Evolutionary conservation across 164 flowering plant species (phyloP), one percentile per base, ranked within the genome.

Genomic region (Berberis thunbergii): DNA sequence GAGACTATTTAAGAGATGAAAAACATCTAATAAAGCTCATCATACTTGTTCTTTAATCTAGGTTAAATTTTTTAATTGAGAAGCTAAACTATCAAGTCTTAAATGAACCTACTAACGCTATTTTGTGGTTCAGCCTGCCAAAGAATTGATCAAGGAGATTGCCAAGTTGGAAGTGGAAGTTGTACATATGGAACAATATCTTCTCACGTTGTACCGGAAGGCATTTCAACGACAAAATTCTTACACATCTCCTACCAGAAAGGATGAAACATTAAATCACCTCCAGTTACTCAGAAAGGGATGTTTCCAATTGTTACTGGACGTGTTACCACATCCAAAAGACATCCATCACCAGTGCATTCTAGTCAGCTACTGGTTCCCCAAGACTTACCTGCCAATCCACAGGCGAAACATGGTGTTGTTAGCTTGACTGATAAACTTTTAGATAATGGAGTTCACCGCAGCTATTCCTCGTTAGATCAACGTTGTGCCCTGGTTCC

Each of bases 141-240:
- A 76, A 68, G 84, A 86, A 63, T 79, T 93, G 64, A 86, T 90
- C 65, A 81, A 77, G 76, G 97, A 93, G 66, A 84, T 88, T 57
- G 82, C 96, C 7, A 70, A 76, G 41, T 63, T 93, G 62, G 98
- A 93, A 70, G n/a, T 84, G 75, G 92, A 93, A 83, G 82, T 90
- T 46, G 65, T 57, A 65, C 73, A 84, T 66, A 71, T 88, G 77
- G 98, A 93, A 65, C 78, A 78, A 45, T 78, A 86, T 79, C 92
- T 93, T 68, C 88, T 93, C 38, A 82, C 94, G 26, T 43, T 88
- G 75, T 89, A 89, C 56, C 79, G 91, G 45, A 84, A 78, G 71
- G 91, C 89, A 45, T 89, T 89, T 73, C 83, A 78, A 73, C 84
- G 75, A 59, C 80, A 80, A 73, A 43, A 62, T 40, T 72, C 85